These are phyloP conservation scores for Monocercomonoides exilis DNA, from an alignment of 78 protist genomes.

Conservation along the genomic window DNA sequence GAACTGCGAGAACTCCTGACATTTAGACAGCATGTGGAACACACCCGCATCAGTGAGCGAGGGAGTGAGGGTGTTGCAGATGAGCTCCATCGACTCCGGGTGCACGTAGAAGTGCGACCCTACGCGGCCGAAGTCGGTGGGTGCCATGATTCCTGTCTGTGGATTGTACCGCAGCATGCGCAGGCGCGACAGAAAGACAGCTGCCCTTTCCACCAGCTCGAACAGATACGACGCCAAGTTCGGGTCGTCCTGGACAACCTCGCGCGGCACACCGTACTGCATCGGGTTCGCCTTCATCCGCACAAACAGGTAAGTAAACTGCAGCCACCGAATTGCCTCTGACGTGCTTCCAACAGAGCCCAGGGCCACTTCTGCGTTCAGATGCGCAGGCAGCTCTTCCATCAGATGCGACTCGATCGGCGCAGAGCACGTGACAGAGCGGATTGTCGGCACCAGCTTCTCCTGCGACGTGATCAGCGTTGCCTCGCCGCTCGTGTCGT, in stretches of 20 bases:
- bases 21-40: conserved; percentile 44
- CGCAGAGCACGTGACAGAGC: conserved; percentile 15
- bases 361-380: conserved; percentile 78
- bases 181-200: conserved; percentile 48
- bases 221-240: conserved; percentile 21
- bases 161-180: conserved; percentile 75
- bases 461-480: conserved; percentile 80
- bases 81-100: conserved; percentile 54
- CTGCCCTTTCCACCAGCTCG: conserved; percentile 49
- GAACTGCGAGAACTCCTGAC: conserved; percentile 72
- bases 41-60: conserved; percentile 55
- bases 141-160: conserved; percentile 39
- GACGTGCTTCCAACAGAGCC: neutral
- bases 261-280: conserved; percentile 65
- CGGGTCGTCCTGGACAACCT: conserved; percentile 50
- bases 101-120: conserved; percentile 86
- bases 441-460: conserved; percentile 64
- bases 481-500: conserved; percentile 82
- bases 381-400: conserved; percentile 59
- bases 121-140: conserved; percentile 63
- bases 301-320: conserved; percentile 81
- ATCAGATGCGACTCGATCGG: conserved; percentile 62
- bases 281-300: conserved; percentile 84
- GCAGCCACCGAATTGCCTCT: conserved; percentile 88
- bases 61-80: conserved; percentile 35